These are phyloP conservation scores for Phyllosticta citribraziliensis DNA, from an alignment of 2,329 filamentous ascomycete species.

Conservation along the genomic window DNA sequence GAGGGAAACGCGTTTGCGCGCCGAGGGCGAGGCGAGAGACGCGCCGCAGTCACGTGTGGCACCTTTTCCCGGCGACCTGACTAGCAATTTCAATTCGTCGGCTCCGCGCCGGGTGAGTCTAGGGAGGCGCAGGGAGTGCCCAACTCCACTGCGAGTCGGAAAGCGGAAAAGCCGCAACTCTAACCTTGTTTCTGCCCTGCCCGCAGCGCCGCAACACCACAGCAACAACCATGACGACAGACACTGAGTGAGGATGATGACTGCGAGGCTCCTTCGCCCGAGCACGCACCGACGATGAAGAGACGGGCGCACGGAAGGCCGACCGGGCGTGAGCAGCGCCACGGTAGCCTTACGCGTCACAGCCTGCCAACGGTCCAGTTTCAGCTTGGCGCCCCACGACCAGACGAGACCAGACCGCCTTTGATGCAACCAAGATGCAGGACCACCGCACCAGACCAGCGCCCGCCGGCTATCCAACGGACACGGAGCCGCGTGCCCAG, in stretches of 20 bases:
- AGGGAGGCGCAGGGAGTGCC: background rate
- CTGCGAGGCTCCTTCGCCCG: background rate
- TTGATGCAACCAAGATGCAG: background rate
- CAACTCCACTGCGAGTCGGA: background rate
- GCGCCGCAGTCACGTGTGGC: background rate
- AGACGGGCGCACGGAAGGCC: background rate
- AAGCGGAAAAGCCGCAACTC: background rate
- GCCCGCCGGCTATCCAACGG: background rate
- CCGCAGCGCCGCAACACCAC: background rate
- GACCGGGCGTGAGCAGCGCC: background rate
- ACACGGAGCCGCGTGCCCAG: background rate
- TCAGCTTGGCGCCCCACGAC: conserved; percentile 8
- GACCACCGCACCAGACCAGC: background rate
- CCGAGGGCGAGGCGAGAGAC: background rate
- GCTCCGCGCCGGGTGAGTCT: too few relatives aligned
- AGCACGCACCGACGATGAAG: background rate
- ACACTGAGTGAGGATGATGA: background rate
- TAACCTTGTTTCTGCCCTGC: background rate
- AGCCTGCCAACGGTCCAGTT: conserved; percentile 6
- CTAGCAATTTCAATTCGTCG: too few relatives aligned
- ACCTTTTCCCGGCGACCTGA: background rate
- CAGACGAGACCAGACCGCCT: background rate
- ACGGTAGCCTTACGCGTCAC: conserved; percentile 10
- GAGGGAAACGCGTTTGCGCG: conserved; percentile 1
- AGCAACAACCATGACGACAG: background rate